phyloP scores from a whole-genome alignment of 2,329 filamentous ascomycete species.

The Bipolaris victoriae region DNA sequence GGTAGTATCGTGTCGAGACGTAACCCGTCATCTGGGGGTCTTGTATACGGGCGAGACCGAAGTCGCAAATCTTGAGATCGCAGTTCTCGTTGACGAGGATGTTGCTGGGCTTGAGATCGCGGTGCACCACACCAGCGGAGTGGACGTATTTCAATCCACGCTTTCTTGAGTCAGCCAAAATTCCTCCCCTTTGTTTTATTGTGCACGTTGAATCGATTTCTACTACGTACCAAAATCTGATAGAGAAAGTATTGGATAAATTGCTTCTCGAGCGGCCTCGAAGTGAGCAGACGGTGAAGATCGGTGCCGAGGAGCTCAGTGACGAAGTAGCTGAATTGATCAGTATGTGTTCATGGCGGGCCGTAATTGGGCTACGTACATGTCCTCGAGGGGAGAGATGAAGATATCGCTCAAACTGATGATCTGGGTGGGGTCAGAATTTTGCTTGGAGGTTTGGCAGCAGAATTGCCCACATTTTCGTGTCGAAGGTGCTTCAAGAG shows the following conservation, averaged over 20 bases:
- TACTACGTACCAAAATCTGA: slow-evolving; percentile 83
- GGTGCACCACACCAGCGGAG: slow-evolving; percentile 95
- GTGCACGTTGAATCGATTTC: not conserved
- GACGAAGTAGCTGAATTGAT: slow-evolving; percentile 80
- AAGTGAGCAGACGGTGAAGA: slow-evolving; percentile 92
- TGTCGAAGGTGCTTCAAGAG: slow-evolving; percentile 95
- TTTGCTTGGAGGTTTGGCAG: not conserved
- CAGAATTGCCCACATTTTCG: slow-evolving; percentile 75
- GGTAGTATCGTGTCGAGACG: slow-evolving; percentile 97
- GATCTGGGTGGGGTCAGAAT: slow-evolving; percentile 60
- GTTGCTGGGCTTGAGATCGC: slow-evolving; percentile 97
- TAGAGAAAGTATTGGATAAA: slow-evolving; percentile 99
- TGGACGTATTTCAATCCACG: slow-evolving; percentile 98
- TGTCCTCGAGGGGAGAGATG: slow-evolving; percentile 97
- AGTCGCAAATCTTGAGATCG: slow-evolving; percentile 99
- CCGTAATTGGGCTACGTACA: slow-evolving; percentile 64
- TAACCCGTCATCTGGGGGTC: slow-evolving; percentile 99
- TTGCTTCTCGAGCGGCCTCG: slow-evolving; percentile 95
- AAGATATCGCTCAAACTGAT: slow-evolving; percentile 99
- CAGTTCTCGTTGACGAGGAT: slow-evolving; percentile 99
- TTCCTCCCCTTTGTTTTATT: slow-evolving; percentile 67
- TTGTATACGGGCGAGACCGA: slow-evolving; percentile 94
- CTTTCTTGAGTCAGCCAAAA: slow-evolving; percentile 56
- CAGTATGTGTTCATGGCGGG: slow-evolving; percentile 15
- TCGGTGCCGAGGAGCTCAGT: slow-evolving; percentile 97